Evolutionary conservation across 2,329 filamentous ascomycete genomes (phyloP), one percentile per base, ranked within the genome.

Genomic region (Fusarium aywerte): DNA sequence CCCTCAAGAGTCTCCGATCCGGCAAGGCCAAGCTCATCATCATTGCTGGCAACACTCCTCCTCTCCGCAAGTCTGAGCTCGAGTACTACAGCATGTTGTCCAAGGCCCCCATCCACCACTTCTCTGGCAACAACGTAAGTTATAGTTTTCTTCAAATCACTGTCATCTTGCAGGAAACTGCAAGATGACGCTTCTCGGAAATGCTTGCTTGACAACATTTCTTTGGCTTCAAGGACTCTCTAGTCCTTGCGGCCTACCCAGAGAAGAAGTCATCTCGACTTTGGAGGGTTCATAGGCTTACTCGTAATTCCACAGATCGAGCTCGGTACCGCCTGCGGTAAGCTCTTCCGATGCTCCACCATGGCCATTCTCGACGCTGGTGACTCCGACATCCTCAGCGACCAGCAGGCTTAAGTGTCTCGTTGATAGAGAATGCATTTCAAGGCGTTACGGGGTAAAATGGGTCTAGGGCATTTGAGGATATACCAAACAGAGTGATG

Each of bases 1-100:
- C 76, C 55, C 87, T 96, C 80, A 97, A 98, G 91, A 86, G 87
- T 75, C 91, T 98, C 76, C 92, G 95, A 78, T 91, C 90, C 75
- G 94, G 95, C 83, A 98, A 97, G 90, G 96, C 96, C 82, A 98
- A 98, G 92, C 90, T 97, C 74, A 92, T 98, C 82, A 93, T 97
- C 84, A 96, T 97, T 63, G 78, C 80, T 76, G 93, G 92, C 84
- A 98, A 99, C 89, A 97, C 94, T 75, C 94, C 95, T 80, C 96
- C 96, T 82, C 92, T 99, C 77, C 90, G 95, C 83, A 99, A 98
- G 91, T 92, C 89, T 78, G 95, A 98, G 88, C 89, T 97, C 70
- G 95, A 97, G 87, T 97, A 92, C 86, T 93, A 94, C 87, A 88
- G 88, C 81, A 96, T 96, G 92, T 83, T 97, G 77, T 90, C 90